Percentiles rank a stretch among this genome's conserved stretches.
These are phyloP conservation scores for Bipolaris oryzae DNA, from an alignment of 2,329 filamentous ascomycete species.

Conservation along the genomic window DNA sequence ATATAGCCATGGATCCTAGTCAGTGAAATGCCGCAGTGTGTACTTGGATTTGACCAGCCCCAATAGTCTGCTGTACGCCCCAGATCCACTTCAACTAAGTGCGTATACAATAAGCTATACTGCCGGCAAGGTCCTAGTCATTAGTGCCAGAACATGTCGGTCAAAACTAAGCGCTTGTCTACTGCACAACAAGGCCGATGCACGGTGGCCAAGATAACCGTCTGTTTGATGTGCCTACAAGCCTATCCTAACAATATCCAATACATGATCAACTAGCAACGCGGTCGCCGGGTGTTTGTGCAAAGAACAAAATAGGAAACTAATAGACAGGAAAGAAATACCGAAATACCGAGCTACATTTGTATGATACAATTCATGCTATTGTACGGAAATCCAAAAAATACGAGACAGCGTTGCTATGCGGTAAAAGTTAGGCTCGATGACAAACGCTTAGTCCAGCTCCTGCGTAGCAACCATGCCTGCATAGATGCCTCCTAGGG, in stretches of 20 bases:
- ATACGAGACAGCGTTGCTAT: neutral
- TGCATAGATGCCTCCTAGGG: conserved; percentile 42
- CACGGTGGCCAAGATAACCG: neutral
- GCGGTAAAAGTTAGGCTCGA: neutral
- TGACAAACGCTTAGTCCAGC: conserved; percentile 31
- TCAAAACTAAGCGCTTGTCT: neutral
- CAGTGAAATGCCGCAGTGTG: neutral
- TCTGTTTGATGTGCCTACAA: neutral
- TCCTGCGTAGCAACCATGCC: conserved; percentile 48
- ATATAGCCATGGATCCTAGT: neutral
- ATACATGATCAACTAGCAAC: neutral
- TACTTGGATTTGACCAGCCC: neutral
- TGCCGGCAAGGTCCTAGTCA: neutral
- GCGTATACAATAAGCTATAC: neutral
- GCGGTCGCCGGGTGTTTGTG: neutral
- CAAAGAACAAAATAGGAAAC: neutral
- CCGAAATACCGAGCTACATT: neutral
- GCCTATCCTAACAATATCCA: neutral
- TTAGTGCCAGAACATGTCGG: neutral
- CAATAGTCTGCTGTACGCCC: neutral
- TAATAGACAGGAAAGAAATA: neutral
- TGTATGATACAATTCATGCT: neutral
- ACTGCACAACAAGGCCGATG: neutral
- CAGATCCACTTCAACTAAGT: conserved; percentile 4
- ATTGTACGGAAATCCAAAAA: neutral